Percentiles rank a stretch among this genome's conserved stretches.
Conservation (phyloP, 2,329 filamentous ascomycete species). For the Boeremia exigua region DNA sequence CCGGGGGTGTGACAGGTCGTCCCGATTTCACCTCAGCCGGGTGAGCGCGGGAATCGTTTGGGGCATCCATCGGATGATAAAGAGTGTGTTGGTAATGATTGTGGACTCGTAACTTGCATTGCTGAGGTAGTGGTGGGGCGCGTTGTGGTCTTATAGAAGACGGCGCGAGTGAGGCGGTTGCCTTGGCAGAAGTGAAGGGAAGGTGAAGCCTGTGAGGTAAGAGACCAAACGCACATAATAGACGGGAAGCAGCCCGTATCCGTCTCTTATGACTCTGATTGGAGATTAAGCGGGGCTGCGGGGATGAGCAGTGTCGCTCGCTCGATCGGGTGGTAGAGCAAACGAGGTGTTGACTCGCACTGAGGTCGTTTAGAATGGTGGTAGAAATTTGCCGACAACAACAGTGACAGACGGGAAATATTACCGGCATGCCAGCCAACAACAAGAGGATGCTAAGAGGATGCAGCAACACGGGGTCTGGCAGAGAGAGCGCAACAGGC, state of each 20-base stretch:
- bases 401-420: too few species aligned
- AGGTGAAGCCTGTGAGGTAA: slow-evolving; percentile 8
- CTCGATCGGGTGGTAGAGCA: slow-evolving; percentile 2
- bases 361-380: background rate
- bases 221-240: background rate
- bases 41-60: background rate
- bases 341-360: background rate
- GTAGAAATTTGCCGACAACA: background rate
- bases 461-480: background rate
- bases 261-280: slow-evolving; percentile 1
- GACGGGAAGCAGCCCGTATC: background rate
- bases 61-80: background rate
- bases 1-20: background rate
- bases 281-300: background rate
- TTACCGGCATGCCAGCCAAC: too few species aligned
- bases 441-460: background rate
- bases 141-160: background rate
- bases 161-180: background rate
- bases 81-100: too few species aligned
- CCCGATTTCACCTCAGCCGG: background rate
- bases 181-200: slow-evolving; percentile 12
- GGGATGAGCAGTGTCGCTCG: background rate
- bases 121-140: background rate
- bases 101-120: background rate
- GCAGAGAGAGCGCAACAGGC: background rate